Evolutionary conservation across 1,284 basidiomycete species (phyloP).

Genomic region (Kwoniella shivajii): DNA sequence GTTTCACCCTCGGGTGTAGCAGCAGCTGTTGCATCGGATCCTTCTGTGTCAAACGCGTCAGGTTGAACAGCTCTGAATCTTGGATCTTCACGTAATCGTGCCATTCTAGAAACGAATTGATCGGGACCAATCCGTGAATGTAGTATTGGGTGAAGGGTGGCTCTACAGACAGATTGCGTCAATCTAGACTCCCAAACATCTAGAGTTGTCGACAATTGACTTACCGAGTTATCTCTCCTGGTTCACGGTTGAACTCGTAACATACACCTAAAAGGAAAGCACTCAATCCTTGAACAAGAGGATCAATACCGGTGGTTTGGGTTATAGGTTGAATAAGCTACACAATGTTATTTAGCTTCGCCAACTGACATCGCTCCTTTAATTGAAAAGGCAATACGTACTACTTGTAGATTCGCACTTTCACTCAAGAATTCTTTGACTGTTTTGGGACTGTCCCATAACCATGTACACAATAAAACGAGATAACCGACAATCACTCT

Average conservation of each 20-base stretch:
- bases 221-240: conserved; percentile 84
- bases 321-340: conserved; percentile 93
- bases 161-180: conserved; percentile 57
- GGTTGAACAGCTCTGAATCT: conserved; percentile 87
- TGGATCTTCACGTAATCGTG: conserved; percentile 83
- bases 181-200: neutral
- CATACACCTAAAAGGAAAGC: conserved; percentile 89
- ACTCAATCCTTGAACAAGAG: conserved; percentile 84
- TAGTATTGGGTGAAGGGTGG: conserved; percentile 83
- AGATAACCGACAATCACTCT: conserved; percentile 85
- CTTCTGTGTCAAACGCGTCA: conserved; percentile 61
- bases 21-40: conserved; percentile 26
- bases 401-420: conserved; percentile 85
- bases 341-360: neutral
- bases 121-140: conserved; percentile 79
- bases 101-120: conserved; percentile 82
- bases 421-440: conserved; percentile 86
- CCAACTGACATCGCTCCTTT: conserved; percentile 1
- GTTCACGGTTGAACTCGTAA: conserved; percentile 93
- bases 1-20: conserved; percentile 33
- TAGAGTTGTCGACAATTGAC: conserved; percentile 13
- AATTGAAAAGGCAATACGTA: conserved; percentile 56
- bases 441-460: conserved; percentile 91
- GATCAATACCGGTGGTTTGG: conserved; percentile 81
- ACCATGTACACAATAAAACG: conserved; percentile 80